Evolutionary conservation across 441 rosid species (phyloP), one percentile per base, ranked within the genome.

Genomic region (Erodium trifolium): DNA sequence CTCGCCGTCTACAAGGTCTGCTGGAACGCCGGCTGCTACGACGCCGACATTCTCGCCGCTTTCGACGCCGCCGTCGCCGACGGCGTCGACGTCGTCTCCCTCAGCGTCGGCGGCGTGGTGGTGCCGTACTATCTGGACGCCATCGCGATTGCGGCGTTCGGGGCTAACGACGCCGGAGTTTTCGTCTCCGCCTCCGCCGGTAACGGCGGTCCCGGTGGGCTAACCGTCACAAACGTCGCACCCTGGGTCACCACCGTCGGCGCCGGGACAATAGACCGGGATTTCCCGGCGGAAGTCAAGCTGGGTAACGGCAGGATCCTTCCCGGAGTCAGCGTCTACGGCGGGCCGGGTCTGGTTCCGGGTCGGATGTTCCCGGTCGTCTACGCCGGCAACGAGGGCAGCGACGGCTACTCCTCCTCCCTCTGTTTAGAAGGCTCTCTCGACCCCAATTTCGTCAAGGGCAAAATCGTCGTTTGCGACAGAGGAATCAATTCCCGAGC

Each of bases 191-290:
- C 45, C 45, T 87, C 93, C 0, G 93, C 83, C 1, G 93, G 93
- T 0, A 87, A 87, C 69, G 88, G 88, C 11, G 90, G 93, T 3
- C 93, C 93, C 2, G 93, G 90, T 16, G 87, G 80, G 31, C 75
- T 84, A 12, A 83, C 87, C 12, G 93, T 84, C 69, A 84, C 93
- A 0, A 88, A 88, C 66, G 80, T 88, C 6, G 80, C 93, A n/a
- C 93, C 90, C 3, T 88, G 89, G 93, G 85, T 88, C 64, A 80
- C 86, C 4, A 83, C 23, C 27, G 27, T 23, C 27, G 27, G 27
- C 27, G 27, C 27, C 27, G 27, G 27, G 27, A 23, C 27, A 23
- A 82, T 88, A 12, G 91, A 88, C 37, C 77, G 91, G 14, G 85
- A 83, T 68, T 88, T 86, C 34, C 91, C 90, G 0, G 93, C 90